phyloP scores from a whole-genome alignment of 139 green algal species.

The Tetraselmis striata region DNA sequence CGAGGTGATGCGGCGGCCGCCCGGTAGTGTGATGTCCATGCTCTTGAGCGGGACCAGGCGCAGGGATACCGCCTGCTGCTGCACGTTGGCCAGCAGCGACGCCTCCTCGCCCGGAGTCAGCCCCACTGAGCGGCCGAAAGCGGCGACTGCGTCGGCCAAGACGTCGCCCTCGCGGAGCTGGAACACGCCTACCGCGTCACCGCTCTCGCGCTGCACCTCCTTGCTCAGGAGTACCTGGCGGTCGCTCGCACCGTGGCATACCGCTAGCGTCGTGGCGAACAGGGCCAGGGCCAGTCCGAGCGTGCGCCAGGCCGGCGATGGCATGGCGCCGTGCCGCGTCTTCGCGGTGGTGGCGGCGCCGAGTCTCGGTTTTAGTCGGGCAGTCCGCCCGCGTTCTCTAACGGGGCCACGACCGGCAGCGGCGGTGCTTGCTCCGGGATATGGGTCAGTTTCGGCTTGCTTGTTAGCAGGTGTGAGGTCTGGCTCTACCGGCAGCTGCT shows the following conservation, averaged over 20 bases:
- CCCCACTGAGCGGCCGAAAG: not conserved
- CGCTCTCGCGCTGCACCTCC: not conserved
- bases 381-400: too few relatives aligned
- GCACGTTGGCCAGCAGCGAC: not conserved
- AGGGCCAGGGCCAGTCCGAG: too few relatives aligned
- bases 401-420: too few relatives aligned
- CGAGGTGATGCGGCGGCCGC: not conserved
- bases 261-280: too few relatives aligned
- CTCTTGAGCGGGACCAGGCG: not conserved
- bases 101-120: not conserved
- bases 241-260: not conserved
- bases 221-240: not conserved
- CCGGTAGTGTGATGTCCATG: not conserved
- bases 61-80: not conserved
- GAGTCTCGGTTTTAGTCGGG: too few relatives aligned
- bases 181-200: not conserved
- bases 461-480: too few relatives aligned
- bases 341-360: too few relatives aligned
- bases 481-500: too few relatives aligned
- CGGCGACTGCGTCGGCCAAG: not conserved
- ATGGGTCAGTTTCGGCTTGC: too few relatives aligned
- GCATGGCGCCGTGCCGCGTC: too few relatives aligned
- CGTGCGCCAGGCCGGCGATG: too few relatives aligned
- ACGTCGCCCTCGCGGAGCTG: not conserved
- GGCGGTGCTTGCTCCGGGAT: too few relatives aligned